Evolutionary conservation across 805 yeast species (phyloP), one percentile per base, ranked within the genome.

Genomic region (Blastobotrys attinorum): DNA sequence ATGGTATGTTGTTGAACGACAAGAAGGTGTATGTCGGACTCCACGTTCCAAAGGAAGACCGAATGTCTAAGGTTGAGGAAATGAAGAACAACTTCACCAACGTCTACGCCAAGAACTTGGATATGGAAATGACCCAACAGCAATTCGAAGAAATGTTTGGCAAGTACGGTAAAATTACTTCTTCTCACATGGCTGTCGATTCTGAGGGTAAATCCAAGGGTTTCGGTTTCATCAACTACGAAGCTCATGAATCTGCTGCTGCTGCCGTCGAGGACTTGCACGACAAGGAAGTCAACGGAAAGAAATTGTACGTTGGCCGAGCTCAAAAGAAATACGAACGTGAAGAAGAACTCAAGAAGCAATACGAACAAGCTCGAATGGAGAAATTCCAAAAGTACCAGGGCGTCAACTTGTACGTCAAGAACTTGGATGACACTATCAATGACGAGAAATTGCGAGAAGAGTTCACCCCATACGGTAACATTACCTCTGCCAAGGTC

Each of bases 261-360:
- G 78, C 79, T 71, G 96, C 97, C 49, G 94, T 90, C 57, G 97
- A 86, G 43, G 92, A 75, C 61, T 79, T 90, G 66, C 85, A 92
- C 72, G 96, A 83, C 65, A 72, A 68, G 57, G 97, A 92, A 64
- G 67, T 82, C 66, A 79, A 78, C 60, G 41, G 45, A 31, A 86
- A 85, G 73, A 77, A 73, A 68, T 71, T 92, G 54, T 92, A 80
- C 67, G 98, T 90, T 61, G 96, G 97, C 61, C 87, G 98, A 72
- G 98, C 98, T 58, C 98, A 92, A 76, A 90, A 88, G 88, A 90
- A 88, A 79, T 77, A 84, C 70, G 98, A 92, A 79, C 89, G 98
- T 76, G 70, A 81, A 63, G 95, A 87, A 73, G 95, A 88, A 71
- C 83, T 92, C 69, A 87, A 84, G 76, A 83, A 82, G 72, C 95